These are phyloP conservation scores for Xylaria grammica DNA, from an alignment of 495 filamentous ascomycete species.

Conservation along the genomic window DNA sequence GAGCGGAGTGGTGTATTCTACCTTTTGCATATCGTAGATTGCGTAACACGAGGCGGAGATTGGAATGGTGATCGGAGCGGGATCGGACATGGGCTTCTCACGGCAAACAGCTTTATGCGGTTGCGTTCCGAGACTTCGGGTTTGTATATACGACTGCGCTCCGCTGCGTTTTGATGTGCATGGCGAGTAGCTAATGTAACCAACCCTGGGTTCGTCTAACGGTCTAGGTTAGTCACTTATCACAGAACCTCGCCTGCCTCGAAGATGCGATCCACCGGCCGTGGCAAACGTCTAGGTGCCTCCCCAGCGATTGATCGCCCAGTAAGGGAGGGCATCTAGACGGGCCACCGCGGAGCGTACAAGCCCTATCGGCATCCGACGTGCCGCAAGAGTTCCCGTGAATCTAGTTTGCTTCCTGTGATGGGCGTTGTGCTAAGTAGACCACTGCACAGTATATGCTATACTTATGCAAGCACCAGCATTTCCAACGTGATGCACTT, in stretches of 20 bases:
- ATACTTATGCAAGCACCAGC: constrained; percentile 1
- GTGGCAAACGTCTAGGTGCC: not conserved
- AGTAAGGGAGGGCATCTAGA: not conserved
- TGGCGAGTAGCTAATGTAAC: too few species aligned
- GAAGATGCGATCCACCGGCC: not conserved
- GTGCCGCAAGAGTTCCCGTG: constrained; percentile 18
- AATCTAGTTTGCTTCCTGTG: not conserved
- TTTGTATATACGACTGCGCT: not conserved
- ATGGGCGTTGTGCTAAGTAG: too few species aligned
- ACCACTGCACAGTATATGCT: not conserved
- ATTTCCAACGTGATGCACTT: not conserved
- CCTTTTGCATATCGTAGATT: constrained; percentile 15
- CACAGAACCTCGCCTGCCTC: too few species aligned
- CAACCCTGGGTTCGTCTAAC: too few species aligned
- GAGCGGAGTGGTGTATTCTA: constrained; percentile 14
- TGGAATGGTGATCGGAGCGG: constrained; percentile 24
- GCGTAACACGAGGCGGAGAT: constrained; percentile 25
- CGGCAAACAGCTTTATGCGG: constrained; percentile 13
- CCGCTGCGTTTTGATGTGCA: not conserved
- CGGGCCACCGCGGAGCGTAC: not conserved
- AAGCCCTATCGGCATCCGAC: constrained; percentile 17
- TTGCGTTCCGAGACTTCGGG: constrained; percentile 20
- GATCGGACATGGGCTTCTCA: constrained; percentile 18
- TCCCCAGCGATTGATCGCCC: not conserved
- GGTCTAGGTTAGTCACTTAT: too few species aligned